Evolutionary conservation across 176 grass and related monocot genomes (phyloP), one percentile per base, ranked within the genome.

Genomic region (Otatea glauca): DNA sequence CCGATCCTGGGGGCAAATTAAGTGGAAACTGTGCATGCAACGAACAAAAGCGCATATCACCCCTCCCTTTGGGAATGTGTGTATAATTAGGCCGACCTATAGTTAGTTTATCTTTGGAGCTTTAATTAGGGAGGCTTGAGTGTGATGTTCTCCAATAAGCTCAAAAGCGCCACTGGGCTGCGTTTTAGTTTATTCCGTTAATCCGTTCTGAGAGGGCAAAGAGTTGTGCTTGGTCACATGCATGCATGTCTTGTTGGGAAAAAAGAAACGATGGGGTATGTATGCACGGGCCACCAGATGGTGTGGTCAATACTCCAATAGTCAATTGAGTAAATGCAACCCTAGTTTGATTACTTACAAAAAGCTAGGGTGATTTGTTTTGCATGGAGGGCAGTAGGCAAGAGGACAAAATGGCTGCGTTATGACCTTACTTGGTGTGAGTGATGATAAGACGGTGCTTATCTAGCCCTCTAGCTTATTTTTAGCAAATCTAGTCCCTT

Each of bases 271-370:
- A 14, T 37, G 37, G 69, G 70, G 20, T 35, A 1, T 41, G 42
- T 44, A 38, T 72, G 84, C 75, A 86, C 83, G 66, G 79, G 47
- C 43, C 34, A 71, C 65, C 45, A 77, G 72, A 27, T 9, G 56
- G 47, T 24, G 39, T 63, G 59, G 89, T 75, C 89, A 90, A 64
- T 75, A 23, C 21, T 55, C 51, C 3, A 90, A 80, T 87, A 87
- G 84, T 87, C 89, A 90, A 90, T 83, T 84, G 68, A 68, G 75
- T 70, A 74, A 27, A 78, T 75, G 80, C 45, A 51, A 18, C 42
- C 60, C 89, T 48, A 83, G 74, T 41, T 75, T 62, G 74, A 83
- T 90, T 86, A 59, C 72, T 65, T 50, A 23, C 60, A 74, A 84
- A 90, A 39, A 39, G 5, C 5, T 75, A 49, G 78, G 24, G 8